Evolutionary conservation across 768 basidiomycete genomes (phyloP).

Genomic region (Porpolomopsis calyptriformis): DNA sequence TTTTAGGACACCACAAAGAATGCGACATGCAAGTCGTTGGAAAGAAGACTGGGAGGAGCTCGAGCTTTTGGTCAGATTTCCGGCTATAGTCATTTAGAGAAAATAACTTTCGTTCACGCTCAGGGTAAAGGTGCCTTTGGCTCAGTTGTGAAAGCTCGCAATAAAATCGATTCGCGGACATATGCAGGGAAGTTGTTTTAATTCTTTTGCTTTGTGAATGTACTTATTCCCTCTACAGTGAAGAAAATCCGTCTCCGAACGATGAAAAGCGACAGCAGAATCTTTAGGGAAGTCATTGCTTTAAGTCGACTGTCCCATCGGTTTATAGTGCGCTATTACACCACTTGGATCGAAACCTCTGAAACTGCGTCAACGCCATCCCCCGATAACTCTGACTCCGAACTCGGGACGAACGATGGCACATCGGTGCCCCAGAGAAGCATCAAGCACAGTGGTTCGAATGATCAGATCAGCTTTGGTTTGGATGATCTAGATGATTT

Average conservation of each 20-base stretch:
- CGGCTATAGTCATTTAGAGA: neutral
- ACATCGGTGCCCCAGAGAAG: slow-evolving; percentile 42
- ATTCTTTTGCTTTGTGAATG: neutral
- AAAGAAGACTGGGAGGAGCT: slow-evolving; percentile 92
- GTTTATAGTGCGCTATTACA: slow-evolving; percentile 86
- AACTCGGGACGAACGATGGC: slow-evolving; percentile 32
- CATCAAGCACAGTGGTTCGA: slow-evolving; percentile 19
- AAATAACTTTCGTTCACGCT: neutral
- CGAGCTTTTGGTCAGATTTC: slow-evolving; percentile 54
- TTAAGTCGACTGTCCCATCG: slow-evolving; percentile 81
- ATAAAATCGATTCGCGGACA: slow-evolving; percentile 76
- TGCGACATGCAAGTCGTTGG: slow-evolving; percentile 66
- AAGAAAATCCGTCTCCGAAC: slow-evolving; percentile 83
- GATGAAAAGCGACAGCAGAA: slow-evolving; percentile 72
- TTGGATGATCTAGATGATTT: slow-evolving; percentile 53
- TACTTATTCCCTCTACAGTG: slow-evolving; percentile 30
- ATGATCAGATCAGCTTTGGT: slow-evolving; percentile 56
- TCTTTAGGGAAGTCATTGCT: slow-evolving; percentile 85
- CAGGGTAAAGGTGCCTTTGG: slow-evolving; percentile 88
- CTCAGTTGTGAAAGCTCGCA: slow-evolving; percentile 89
- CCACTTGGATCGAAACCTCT: slow-evolving; percentile 76
- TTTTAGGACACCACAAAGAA: slow-evolving; percentile 33
- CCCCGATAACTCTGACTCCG: slow-evolving; percentile 42
- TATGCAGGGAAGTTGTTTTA: slow-evolving; percentile 52
- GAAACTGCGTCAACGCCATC: slow-evolving; percentile 43